Evolutionary conservation across 352 stramenopile species (phyloP).

Genomic region (Pilasporangium apinafurcum): DNA sequence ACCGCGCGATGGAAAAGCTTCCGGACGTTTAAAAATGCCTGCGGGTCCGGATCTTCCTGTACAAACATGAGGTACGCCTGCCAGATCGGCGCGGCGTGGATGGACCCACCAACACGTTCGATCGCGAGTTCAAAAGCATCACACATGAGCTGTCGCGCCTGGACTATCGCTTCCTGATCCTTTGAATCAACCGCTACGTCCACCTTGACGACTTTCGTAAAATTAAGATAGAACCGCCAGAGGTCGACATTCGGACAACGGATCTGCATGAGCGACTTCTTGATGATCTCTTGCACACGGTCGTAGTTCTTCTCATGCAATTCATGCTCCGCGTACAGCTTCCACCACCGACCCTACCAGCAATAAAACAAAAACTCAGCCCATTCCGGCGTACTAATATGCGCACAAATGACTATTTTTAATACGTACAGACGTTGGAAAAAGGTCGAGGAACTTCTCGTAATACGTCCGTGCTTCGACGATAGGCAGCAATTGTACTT

Average conservation of each 20-base stretch:
- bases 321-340: slow-evolving; percentile 82
- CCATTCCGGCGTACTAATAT: background rate
- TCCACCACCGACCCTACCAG: slow-evolving; percentile 73
- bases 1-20: slow-evolving; percentile 85
- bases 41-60: slow-evolving; percentile 66
- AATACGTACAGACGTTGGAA: slow-evolving; percentile 48
- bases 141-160: slow-evolving; percentile 70
- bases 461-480: slow-evolving; percentile 69
- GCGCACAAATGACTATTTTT: background rate
- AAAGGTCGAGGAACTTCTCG: slow-evolving; percentile 64
- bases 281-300: slow-evolving; percentile 83
- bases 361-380: slow-evolving; percentile 1
- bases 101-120: slow-evolving; percentile 76
- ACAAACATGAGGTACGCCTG: slow-evolving; percentile 78
- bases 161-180: slow-evolving; percentile 45
- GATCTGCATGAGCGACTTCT: slow-evolving; percentile 83
- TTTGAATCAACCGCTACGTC: slow-evolving; percentile 65
- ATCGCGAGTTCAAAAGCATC: slow-evolving; percentile 80
- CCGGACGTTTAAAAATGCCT: slow-evolving; percentile 69
- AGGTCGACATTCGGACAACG: slow-evolving; percentile 78
- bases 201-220: slow-evolving; percentile 81
- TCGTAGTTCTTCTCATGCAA: slow-evolving; percentile 81
- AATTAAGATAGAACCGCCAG: slow-evolving; percentile 85
- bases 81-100: slow-evolving; percentile 74
- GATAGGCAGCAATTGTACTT: slow-evolving; percentile 62